These are phyloP conservation scores for Hypoxylon sp. DNA, from an alignment of 2,329 filamentous ascomycete species.

Conservation along the genomic window DNA sequence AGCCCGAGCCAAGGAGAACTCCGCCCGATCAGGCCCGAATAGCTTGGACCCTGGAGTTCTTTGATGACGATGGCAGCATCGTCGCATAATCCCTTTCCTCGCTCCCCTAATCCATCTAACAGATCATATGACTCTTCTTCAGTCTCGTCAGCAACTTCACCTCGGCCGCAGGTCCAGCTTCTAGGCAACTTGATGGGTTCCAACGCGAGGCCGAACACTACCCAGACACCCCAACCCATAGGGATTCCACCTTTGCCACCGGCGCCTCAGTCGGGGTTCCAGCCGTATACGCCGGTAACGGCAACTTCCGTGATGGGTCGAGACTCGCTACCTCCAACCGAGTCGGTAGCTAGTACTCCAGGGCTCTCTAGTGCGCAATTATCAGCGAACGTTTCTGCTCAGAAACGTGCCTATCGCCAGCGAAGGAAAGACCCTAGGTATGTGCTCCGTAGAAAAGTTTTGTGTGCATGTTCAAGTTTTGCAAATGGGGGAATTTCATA, in stretches of 20 bases:
- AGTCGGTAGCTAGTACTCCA: conserved; percentile 70
- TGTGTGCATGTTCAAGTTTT: conserved; percentile 13
- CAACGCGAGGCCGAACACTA: conserved; percentile 65
- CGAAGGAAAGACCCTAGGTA: conserved; percentile 89
- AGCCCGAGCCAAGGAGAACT: conserved; percentile 54
- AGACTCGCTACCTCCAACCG: conserved; percentile 72
- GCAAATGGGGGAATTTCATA: conserved; percentile 5
- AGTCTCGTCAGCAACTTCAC: conserved; percentile 73
- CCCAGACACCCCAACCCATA: conserved; percentile 67
- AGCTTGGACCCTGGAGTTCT: conserved; percentile 54
- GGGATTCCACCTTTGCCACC: conserved; percentile 67
- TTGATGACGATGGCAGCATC: conserved; percentile 67
- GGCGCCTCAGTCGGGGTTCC: conserved; percentile 63
- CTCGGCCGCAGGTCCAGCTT: conserved; percentile 68
- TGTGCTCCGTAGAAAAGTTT: conserved; percentile 37
- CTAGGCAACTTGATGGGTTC: conserved; percentile 67
- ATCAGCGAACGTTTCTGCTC: conserved; percentile 73
- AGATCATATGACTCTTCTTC: conserved; percentile 76
- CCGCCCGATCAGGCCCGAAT: conserved; percentile 56
- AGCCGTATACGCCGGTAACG: conserved; percentile 68
- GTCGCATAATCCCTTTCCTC: conserved; percentile 71
- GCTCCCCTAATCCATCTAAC: conserved; percentile 73
- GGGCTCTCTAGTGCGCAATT: conserved; percentile 60
- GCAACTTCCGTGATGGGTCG: conserved; percentile 68
- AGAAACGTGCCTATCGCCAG: conserved; percentile 95